Evolutionary conservation across 176 grass and related monocot species (phyloP).

Genomic region (Neostapfia colusana): DNA sequence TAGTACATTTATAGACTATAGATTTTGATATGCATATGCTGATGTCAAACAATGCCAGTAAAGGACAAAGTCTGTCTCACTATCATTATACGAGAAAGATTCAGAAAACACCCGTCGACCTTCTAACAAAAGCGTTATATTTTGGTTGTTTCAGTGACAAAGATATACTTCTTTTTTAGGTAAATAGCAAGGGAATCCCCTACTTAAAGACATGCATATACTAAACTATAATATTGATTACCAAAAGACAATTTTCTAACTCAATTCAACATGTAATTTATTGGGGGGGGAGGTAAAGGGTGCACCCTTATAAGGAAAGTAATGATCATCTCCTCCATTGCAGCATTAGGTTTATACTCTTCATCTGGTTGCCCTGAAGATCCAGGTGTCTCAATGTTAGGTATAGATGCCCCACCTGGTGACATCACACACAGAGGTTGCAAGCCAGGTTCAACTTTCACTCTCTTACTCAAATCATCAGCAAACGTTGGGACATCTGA

Average conservation of each 20-base stretch:
- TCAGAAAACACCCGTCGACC: slow-evolving; percentile 1
- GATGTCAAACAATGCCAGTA: not conserved
- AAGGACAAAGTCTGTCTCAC: slow-evolving; percentile 9
- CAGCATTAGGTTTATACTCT: slow-evolving; percentile 99
- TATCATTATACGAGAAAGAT: slow-evolving; percentile 3
- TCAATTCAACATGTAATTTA: slow-evolving; percentile 12
- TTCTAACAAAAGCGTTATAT: not conserved
- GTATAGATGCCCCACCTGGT: slow-evolving; percentile 82
- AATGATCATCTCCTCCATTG: slow-evolving; percentile 99
- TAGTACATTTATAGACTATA: slow-evolving; percentile 4
- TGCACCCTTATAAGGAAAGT: slow-evolving; percentile 96
- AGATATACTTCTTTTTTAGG: too few relatives aligned
- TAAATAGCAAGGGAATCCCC: too few relatives aligned
- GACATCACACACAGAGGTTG: slow-evolving; percentile 95
- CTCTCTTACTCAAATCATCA: slow-evolving; percentile 95
- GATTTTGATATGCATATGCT: slow-evolving; percentile 18
- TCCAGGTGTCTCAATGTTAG: slow-evolving; percentile 94
- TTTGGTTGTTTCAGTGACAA: slow-evolving; percentile 16
- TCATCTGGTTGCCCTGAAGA: slow-evolving; percentile 84
- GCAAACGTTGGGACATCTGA: slow-evolving; percentile 58
- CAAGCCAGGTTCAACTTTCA: slow-evolving; percentile 92
- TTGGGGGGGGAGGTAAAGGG: not conserved
- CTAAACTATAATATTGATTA: not conserved
- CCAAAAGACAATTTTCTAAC: not conserved
- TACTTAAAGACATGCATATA: too few relatives aligned